These are phyloP conservation scores for Rosa chinensis DNA, from an alignment of 306 rosid species.

Conservation along the genomic window DNA sequence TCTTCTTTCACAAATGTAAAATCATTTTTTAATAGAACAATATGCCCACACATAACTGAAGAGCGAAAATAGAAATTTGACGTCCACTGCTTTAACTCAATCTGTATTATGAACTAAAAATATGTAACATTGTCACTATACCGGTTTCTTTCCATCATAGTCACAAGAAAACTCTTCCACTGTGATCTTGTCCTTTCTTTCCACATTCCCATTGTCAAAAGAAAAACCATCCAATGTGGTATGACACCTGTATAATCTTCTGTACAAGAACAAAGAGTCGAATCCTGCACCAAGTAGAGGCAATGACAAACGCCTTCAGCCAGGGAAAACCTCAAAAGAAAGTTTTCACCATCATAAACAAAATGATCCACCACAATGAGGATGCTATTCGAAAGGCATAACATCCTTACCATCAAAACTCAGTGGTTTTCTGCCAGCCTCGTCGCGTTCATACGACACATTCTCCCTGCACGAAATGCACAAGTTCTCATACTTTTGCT, in stretches of 20 bases:
- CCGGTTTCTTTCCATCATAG: conserved; percentile 89
- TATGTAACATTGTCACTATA: conserved; percentile 24
- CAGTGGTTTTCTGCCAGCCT: conserved; percentile 38
- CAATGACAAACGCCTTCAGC: not conserved
- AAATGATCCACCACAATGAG: not conserved
- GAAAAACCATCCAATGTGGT: conserved; percentile 69
- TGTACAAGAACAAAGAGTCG: conserved; percentile 71
- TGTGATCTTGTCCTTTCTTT: conserved; percentile 57
- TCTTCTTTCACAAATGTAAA: not conserved
- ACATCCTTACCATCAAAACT: conserved; percentile 69
- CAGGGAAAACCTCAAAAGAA: not conserved
- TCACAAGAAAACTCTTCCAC: conserved; percentile 50
- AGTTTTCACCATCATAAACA: not conserved
- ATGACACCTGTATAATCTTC: conserved; percentile 81
- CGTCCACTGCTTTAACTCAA: not conserved
- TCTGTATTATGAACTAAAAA: not conserved
- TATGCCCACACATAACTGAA: not conserved
- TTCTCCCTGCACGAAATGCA: conserved; percentile 56
- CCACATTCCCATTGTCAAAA: conserved; percentile 71
- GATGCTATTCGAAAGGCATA: conserved; percentile 5
- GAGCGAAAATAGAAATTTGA: not conserved
- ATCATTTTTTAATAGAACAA: not conserved
- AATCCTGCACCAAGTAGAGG: conserved; percentile 58
- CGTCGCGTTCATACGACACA: conserved; percentile 38
- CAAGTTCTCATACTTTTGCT: not conserved